Base-by-base conservation (phyloP, 2,329 filamentous ascomycete species). In the Hymenoscyphus fructigenus region DNA sequence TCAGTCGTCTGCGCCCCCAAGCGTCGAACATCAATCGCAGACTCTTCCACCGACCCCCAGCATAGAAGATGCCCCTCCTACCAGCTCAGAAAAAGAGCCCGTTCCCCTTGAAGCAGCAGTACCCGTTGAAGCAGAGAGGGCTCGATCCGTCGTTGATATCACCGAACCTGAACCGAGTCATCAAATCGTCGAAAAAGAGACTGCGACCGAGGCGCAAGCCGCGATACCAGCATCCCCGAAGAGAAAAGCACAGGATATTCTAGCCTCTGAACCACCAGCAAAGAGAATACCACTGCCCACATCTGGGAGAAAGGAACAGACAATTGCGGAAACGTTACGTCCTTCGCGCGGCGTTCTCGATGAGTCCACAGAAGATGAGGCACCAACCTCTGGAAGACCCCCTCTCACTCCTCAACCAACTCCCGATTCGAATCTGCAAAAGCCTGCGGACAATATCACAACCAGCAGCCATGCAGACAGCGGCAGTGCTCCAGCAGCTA, bases 1-100 rank as follows among this genome's bases (percentile, higher is more conserved):
- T 64, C 74, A 75, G 58, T 72, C 79, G 55, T 76, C 79, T 36
- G 68, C 77, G 53, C 74, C 76, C 63, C 73, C 79, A 50, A 81
- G 78, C 69, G 74, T 76, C 62, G 77, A 78, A 66, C 76, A 75
- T 38, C 79, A 78, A 61, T 70, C 69, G 44, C 72, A 76, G 63
- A 66, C 73, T 28, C 65, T 70, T 29, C 66, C 68, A 17, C 66
- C 73, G 20, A 50, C 28, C n/a, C 26, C 60, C 32, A 38, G 20
- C 20, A 60, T 28, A 7, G 14, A 29, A 32, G 26, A 29, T 38
- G 50, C 10, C 3, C 41, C 56, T 12, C 59, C 26, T 5, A 15
- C 15, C 15, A n/a, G 17, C 14, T n/a, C 15, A 12, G 41, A 60
- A 17, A 14, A 50, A 32, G 23, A n/a, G 7, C 14, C 12, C 2